Base-by-base conservation (phyloP, 169 alveolate species). In the Babesia ovata region DNA sequence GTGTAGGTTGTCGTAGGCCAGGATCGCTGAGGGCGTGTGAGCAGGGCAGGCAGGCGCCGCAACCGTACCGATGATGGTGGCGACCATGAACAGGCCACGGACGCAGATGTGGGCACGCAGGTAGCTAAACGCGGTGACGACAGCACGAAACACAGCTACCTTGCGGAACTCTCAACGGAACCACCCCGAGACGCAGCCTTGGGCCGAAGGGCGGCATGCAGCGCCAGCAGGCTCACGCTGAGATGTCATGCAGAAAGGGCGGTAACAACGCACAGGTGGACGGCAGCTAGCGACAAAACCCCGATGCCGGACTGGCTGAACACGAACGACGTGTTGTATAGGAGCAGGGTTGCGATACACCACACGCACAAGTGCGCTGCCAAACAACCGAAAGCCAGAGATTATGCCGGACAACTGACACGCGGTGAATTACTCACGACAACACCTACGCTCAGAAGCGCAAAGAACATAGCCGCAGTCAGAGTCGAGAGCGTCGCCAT, bases 1-100 rank as follows among this genome's bases (percentile, higher is more conserved):
- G 65, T 70, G 22, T 4, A 79, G 48, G 60, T 61, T 63, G 48
- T 79, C 87, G 45, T 65, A 74, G 0, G 82, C 87, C 21, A 79
- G 84, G 19, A 79, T 79, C 16, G 77, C 87, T 79, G 75, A 10
- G 19, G 19, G 56, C 4, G 63, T 0, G 33, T 8, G 16, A 10
- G 49, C 9, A 7, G 12, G n/a, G 52, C 17, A 7, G n/a, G n/a
- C n/a, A n/a, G n/a, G 29, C 42, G 44, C 4, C 19, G 46, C 22
- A 36, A 36, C 16, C 44, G 33, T 71, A 71, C 81, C 81, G 7
- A 71, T 71, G 28, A 71, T 52, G 16, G 70, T 60, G 44, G 61
- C 63, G 33, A 62, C 46, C 66, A 63, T 74, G 60, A 74, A 53
- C 21, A 17, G 19, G 0, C 66, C 66, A 22, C 69, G 19, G 56